These are phyloP conservation scores for Corynascus novoguineensis DNA, from an alignment of 495 filamentous ascomycete genomes.

Conservation along the genomic window DNA sequence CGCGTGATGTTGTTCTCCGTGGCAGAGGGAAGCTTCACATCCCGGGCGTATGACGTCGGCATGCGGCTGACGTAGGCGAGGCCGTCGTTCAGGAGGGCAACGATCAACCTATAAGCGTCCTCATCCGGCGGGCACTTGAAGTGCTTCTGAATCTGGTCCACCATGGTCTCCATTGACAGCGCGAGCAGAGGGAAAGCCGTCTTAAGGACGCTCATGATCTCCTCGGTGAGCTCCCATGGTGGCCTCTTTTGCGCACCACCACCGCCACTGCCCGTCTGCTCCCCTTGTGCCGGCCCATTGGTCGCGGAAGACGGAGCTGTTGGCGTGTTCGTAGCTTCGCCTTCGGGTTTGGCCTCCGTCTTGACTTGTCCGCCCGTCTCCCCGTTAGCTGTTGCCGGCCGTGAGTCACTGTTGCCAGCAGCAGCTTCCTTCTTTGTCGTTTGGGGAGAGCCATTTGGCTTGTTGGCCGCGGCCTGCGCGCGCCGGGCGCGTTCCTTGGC, in stretches of 20 bases:
- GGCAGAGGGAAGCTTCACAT: conserved; percentile 80
- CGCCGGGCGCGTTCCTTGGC: conserved; percentile 51
- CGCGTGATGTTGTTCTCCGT: conserved; percentile 95
- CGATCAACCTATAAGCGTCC: conserved; percentile 96
- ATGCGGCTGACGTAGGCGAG: conserved; percentile 80
- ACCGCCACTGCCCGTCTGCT: conserved; percentile 26
- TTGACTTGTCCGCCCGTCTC: conserved; percentile 39
- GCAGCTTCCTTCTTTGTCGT: conserved; percentile 45
- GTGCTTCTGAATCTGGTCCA: conserved; percentile 95
- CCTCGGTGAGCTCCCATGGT: conserved; percentile 93
- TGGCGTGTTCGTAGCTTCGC: conserved; percentile 35
- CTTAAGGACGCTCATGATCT: conserved; percentile 89
- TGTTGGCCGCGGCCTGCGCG: conserved; percentile 21
- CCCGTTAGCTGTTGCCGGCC: conserved; percentile 47
- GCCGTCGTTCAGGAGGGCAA: conserved; percentile 91
- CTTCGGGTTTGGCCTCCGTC: conserved; percentile 37
- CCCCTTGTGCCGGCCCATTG: conserved; percentile 24
- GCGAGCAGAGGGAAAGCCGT: conserved; percentile 94
- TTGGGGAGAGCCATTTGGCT: conserved; percentile 37
- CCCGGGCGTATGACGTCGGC: conserved; percentile 78
- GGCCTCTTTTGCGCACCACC: conserved; percentile 58
- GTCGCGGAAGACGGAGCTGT: conserved; percentile 23
- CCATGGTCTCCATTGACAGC: conserved; percentile 98
- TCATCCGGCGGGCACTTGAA: conserved; percentile 99
- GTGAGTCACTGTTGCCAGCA: conserved; percentile 21